Conservation (phyloP, 805 yeast species). For the Naumovozyma dairenensis region DNA sequence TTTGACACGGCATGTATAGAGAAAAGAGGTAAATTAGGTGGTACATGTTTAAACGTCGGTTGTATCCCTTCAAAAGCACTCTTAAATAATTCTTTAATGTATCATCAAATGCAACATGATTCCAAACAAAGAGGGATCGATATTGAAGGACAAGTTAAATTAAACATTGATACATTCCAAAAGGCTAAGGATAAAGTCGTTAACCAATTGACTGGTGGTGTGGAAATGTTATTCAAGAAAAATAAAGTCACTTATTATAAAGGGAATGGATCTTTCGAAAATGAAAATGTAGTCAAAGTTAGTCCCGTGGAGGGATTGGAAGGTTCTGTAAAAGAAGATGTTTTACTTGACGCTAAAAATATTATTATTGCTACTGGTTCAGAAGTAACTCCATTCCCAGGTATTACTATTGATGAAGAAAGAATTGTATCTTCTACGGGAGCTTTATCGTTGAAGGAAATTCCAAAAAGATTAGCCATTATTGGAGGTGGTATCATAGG, state of each 20-base stretch:
- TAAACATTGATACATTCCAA: slow-evolving; percentile 74
- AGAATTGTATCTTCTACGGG: slow-evolving; percentile 96
- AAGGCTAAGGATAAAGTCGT: slow-evolving; percentile 90
- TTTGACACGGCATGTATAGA: slow-evolving; percentile 92
- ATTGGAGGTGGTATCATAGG: slow-evolving; percentile 99
- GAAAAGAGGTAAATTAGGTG: slow-evolving; percentile 93
- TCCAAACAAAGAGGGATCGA: slow-evolving; percentile 85
- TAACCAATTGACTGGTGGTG: slow-evolving; percentile 81
- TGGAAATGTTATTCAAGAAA: slow-evolving; percentile 90
- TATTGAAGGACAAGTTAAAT: slow-evolving; percentile 53
- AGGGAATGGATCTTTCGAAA: slow-evolving; percentile 82
- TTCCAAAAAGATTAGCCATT: slow-evolving; percentile 85
- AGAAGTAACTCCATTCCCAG: slow-evolving; percentile 98
- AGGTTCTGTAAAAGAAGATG: slow-evolving; percentile 52
- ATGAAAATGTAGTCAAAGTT: slow-evolving; percentile 68
- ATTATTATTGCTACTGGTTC: slow-evolving; percentile 97
- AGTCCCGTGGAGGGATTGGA: slow-evolving; percentile 81
- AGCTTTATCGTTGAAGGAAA: slow-evolving; percentile 68
- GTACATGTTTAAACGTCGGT: slow-evolving; percentile 97
- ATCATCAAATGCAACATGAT: slow-evolving; percentile 81
- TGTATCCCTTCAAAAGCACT: slow-evolving; percentile 97
- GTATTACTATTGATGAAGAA: slow-evolving; percentile 91
- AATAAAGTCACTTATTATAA: slow-evolving; percentile 90
- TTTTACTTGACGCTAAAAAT: slow-evolving; percentile 67
- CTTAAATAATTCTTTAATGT: slow-evolving; percentile 87